Base-by-base conservation (phyloP, 257 asterid genomes). In the Solanum appendiculatum region DNA sequence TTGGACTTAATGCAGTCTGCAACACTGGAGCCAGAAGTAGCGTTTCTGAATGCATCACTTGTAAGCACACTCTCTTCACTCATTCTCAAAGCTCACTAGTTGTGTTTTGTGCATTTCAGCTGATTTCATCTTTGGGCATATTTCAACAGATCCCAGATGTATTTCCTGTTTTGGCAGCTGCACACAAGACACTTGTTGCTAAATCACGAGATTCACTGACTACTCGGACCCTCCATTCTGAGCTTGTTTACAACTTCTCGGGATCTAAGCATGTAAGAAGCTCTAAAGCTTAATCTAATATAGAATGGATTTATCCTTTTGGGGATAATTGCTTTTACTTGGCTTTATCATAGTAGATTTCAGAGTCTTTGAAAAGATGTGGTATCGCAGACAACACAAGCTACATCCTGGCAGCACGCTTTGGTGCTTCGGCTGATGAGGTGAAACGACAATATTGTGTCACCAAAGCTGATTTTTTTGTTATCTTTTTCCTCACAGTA, bases 111-210 rank as follows among this genome's bases (percentile, higher is more conserved):
- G 77, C 63, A 81, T 78, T 48, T 34, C 63, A 23, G 54, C 58
- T 46, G 86, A 36, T 63, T 87, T 8, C 66, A 29, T 34, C 20
- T 72, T 48, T 72, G 84, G 36, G 16, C 84, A 23, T 33, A 70
- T 87, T 68, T 88, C 48, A 84, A 78, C 93, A 97, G 99, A 91
- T 96, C 84, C 98, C 98, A 4, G 95, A 94, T 77, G 95, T 93
- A 73, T 97, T 95, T 92, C 99, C 99, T 48, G 86, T 97, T 90
- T 94, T 96, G 75, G 98, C 95, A 54, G 98, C 99, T 89, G 99
- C 98, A 40, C 87, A 93, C 73, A 96, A 95, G 92, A 87, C 98
- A 1, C 95, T 92, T 83, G 15, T 93, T 16, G 93, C 99, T 12
- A 96, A 95, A 90, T 94, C 98, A 54, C 91, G 98, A 60, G 97